Conservation (phyloP, 2,329 filamentous ascomycete genomes). For the Cladosporium sp. region DNA sequence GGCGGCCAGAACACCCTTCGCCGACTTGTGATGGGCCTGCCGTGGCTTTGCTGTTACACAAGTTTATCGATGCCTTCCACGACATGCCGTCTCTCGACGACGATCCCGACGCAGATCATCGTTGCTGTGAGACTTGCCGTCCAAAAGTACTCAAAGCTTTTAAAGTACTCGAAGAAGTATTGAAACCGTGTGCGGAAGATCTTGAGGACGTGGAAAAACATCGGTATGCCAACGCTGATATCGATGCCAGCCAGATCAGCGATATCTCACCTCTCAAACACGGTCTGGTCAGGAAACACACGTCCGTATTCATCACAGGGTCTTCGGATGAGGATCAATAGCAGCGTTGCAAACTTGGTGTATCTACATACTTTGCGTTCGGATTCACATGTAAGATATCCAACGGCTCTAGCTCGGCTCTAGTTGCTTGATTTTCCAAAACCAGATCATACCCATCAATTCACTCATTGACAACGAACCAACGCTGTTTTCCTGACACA, state of each 20-base stretch:
- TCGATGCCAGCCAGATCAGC: not conserved
- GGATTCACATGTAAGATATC: no score
- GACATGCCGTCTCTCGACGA: no score
- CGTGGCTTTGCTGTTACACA: conserved; percentile 5
- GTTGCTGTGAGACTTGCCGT: no score
- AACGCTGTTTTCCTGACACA: no score
- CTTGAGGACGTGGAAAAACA: not conserved
- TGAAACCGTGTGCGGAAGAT: not conserved
- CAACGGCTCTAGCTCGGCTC: no score
- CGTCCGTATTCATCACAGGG: not conserved
- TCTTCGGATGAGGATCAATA: not conserved
- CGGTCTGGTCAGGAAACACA: not conserved
- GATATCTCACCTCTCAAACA: not conserved
- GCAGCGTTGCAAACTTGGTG: no score
- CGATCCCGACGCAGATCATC: no score
- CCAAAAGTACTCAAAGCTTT: not conserved
- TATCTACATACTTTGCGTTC: no score
- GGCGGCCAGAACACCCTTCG: not conserved
- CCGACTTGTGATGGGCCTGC: conserved; percentile 2
- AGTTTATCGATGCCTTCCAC: conserved; percentile 5
- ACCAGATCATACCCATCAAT: no score
- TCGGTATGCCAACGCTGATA: not conserved
- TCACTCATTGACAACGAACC: no score
- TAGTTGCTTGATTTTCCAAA: no score
- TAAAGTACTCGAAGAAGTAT: not conserved